Evolutionary conservation across 257 asterid species (phyloP).

Genomic region (Solanum raphanifolium): DNA sequence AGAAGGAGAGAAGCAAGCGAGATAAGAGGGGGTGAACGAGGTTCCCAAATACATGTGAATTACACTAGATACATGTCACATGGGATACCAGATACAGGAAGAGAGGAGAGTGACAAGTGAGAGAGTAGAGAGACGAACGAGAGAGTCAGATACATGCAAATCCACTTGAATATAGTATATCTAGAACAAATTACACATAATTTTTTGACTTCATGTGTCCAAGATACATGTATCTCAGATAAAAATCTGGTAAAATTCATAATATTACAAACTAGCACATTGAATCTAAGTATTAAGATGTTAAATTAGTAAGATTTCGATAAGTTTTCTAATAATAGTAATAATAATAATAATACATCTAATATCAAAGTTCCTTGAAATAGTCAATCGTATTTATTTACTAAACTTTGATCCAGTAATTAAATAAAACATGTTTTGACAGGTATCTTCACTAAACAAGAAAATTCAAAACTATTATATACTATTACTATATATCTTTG

Average conservation of each 20-base stretch:
- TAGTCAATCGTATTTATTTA: neutral
- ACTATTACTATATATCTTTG: neutral
- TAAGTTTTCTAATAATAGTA: too few relatives aligned
- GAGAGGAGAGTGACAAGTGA: neutral
- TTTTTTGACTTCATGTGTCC: too few relatives aligned
- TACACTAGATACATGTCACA: too few relatives aligned
- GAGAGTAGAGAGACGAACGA: neutral
- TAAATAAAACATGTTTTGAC: neutral
- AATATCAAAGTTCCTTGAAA: neutral
- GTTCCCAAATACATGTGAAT: neutral
- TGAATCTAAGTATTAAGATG: neutral
- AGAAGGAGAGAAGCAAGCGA: neutral
- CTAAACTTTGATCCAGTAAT: neutral
- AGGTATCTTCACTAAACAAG: neutral
- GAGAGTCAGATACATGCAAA: neutral
- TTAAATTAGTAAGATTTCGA: too few relatives aligned
- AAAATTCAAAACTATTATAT: neutral
- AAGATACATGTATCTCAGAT: too few relatives aligned
- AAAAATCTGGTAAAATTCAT: too few relatives aligned
- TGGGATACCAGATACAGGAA: fast-evolving
- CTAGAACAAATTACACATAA: too few relatives aligned
- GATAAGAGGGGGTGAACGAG: neutral
- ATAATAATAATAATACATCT: neutral
- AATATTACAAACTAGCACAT: too few relatives aligned
- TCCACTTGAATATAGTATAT: neutral